Evolutionary conservation across 768 basidiomycete genomes (phyloP).

Genomic region (Suillus americanus): DNA sequence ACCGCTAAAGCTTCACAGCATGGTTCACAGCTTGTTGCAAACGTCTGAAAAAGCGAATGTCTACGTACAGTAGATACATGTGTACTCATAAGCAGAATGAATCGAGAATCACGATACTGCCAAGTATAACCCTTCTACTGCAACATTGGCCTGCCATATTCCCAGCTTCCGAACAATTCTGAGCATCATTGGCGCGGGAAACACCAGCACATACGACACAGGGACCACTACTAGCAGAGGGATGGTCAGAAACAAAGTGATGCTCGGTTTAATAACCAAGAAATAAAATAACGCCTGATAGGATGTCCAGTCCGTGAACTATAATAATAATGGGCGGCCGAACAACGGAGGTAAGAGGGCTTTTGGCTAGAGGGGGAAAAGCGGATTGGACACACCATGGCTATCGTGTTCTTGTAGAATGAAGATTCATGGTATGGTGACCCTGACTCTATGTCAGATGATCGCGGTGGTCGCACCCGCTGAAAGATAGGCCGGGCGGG

Average conservation of each 20-base stretch:
- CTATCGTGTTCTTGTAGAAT: constrained; percentile 80
- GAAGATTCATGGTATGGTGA: constrained; percentile 52
- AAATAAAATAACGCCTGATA: constrained; percentile 89
- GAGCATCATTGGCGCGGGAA: constrained; percentile 69
- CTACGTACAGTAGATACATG: constrained; percentile 1
- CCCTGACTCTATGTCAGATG: constrained; percentile 51
- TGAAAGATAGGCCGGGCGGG: constrained; percentile 77
- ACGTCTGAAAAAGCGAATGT: neutral
- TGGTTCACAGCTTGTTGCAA: neutral
- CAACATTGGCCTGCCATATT: constrained; percentile 82
- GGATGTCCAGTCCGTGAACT: constrained; percentile 82
- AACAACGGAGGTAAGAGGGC: constrained; percentile 9
- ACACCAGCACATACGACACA: constrained; percentile 54
- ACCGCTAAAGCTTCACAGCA: constrained; percentile 20
- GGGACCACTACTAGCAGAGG: constrained; percentile 55
- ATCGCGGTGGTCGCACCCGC: constrained; percentile 51
- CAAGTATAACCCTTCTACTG: constrained; percentile 66
- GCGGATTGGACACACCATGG: constrained; percentile 56
- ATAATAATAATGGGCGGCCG: constrained; percentile 5
- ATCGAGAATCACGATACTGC: constrained; percentile 31
- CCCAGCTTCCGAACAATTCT: constrained; percentile 66
- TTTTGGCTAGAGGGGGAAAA: neutral
- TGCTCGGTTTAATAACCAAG: constrained; percentile 80
- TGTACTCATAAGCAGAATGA: neutral
- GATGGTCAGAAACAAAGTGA: constrained; percentile 67